phyloP scores from a whole-genome alignment of 441 rosid genomes.

The Daphne laureola region DNA sequence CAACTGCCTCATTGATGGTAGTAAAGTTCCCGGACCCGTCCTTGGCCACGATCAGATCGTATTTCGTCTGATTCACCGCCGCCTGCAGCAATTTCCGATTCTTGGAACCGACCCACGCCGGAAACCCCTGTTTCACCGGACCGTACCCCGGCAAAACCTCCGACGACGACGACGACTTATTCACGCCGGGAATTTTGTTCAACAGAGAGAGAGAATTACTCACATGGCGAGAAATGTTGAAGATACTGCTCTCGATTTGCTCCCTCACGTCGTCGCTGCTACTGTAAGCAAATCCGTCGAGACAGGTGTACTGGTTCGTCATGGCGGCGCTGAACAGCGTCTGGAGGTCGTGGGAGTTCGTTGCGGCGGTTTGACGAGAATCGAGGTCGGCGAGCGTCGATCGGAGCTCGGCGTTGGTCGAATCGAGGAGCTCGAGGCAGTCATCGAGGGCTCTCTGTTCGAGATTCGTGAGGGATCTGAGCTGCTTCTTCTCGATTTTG shows the following conservation, averaged over 20 bases:
- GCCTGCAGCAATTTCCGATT: slow-evolving; percentile 31
- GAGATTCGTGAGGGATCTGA: slow-evolving; percentile 18
- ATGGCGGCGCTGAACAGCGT: slow-evolving; percentile 44
- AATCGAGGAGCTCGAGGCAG: slow-evolving; percentile 39
- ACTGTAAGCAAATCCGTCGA: slow-evolving; percentile 44
- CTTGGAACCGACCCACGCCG: slow-evolving; percentile 31
- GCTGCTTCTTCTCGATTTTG: slow-evolving; percentile 18
- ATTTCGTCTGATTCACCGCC: slow-evolving; percentile 18
- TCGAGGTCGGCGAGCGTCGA: slow-evolving; percentile 28
- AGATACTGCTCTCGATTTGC: slow-evolving; percentile 23
- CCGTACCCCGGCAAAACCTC: slow-evolving; percentile 30
- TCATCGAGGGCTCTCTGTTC: slow-evolving; percentile 36
- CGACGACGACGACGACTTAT: slow-evolving; percentile 9
- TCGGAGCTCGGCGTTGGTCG: slow-evolving; percentile 29
- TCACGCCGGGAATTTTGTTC: slow-evolving; percentile 32
- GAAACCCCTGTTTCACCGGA: slow-evolving; percentile 28
- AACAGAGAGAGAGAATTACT: slow-evolving; percentile 46
- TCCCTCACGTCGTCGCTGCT: slow-evolving; percentile 19
- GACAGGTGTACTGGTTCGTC: slow-evolving; percentile 61
- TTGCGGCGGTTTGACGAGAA: slow-evolving; percentile 10
- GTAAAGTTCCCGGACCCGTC: slow-evolving; percentile 51
- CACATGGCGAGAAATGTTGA: slow-evolving; percentile 33
- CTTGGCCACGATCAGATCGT: slow-evolving; percentile 39
- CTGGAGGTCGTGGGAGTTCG: slow-evolving; percentile 29
- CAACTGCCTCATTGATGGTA: slow-evolving; percentile 39